Evolutionary conservation across 2,329 filamentous ascomycete genomes (phyloP), one percentile per base, ranked within the genome.

Genomic region (Arthrobotrys conoides): DNA sequence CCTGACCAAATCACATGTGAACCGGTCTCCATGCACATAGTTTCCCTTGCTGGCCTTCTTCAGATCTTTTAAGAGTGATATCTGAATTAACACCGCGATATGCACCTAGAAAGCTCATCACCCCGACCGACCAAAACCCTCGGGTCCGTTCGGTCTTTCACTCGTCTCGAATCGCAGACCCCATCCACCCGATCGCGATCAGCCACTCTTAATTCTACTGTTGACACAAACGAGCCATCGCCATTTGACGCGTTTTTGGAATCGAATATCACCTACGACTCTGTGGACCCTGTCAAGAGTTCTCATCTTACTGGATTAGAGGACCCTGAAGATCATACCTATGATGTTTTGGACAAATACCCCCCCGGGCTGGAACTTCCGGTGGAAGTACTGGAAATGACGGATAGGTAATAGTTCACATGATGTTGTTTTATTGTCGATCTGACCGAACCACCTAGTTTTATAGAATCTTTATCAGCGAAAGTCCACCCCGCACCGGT

Each of bases 371-470:
- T 97, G 82, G 92, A 97, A 83, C 89, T 99, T 49, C 96, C 96
- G 14, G 96, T 97, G 82, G 96, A 99, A 87, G 89, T 99, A 76
- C 89, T 96, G 75, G 96, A 93, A 84, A 86, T 97, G 83, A 93
- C 92, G 20, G 95, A 98, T 84, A 93, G 92, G 93, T 94, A 86
- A 79, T 84, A 81, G 48, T 36, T 59, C 27, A 59, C 57, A n/a
- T 44, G 20, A 36, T 5, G 24, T 44, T 59, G 61, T 5, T 51
- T 64, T 73, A 63, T 61, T 41, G 57, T 81, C 71, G 82, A 82
- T 78, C 83, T 69, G 76, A 64, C 63, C 55, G 27, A 46, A 49
- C 55, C n/a, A n/a, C n/a, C n/a, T 83, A 96, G 93, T 83, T 99
- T 99, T 83, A 91, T 98, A 82, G 93, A 97, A 79, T 95, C 93